Evolutionary conservation across 2,329 filamentous ascomycete species (phyloP), one percentile per base, ranked within the genome.

Genomic region (Colletotrichum cereale): DNA sequence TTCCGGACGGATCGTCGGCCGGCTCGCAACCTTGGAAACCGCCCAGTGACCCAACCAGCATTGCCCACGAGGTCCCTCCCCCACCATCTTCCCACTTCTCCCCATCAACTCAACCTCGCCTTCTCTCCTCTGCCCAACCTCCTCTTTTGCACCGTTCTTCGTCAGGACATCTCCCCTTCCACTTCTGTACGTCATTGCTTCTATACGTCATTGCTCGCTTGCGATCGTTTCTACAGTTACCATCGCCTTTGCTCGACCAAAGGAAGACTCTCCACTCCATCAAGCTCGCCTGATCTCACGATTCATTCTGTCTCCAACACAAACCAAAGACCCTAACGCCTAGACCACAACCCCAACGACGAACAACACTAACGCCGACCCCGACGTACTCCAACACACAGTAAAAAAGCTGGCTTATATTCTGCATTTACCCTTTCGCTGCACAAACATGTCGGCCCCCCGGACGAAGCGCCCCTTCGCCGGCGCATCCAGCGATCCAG

Each of bases 401-500:
- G 47, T 44, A 42, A 66, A 26, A 42, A 66, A 26, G 34, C 31
- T 66, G 53, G 66, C 66, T 36, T 62, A 42, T 36, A 29, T 42
- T 6, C 31, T 71, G n/a, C 36, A 58, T 29, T 26, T 66, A 36
- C 48, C 55, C 11, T 24, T 71, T 34, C 61, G 40, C 61, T 53
- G 61, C 48, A 40, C 50, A 12, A 77, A 73, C 70, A 89, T 90
- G 88, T 86, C 87, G 38, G 82, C 80, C 66, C 85, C 86, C 34
- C 85, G 88, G 77, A 84, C 84, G 63, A 92, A 92, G 83, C 88
- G 89, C 61, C 88, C 86, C 71, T 91, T 91, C 78, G 86, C 87
- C 67, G 89, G 89, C 76, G 85, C 87, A 64, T 82, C 88, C 60
- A 87, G 86, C 79, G 87, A 91, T 76, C 84, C 87, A 14, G 78